Conservation (phyloP, 2,329 filamentous ascomycete species). For the Colletotrichum gigasporum region DNA sequence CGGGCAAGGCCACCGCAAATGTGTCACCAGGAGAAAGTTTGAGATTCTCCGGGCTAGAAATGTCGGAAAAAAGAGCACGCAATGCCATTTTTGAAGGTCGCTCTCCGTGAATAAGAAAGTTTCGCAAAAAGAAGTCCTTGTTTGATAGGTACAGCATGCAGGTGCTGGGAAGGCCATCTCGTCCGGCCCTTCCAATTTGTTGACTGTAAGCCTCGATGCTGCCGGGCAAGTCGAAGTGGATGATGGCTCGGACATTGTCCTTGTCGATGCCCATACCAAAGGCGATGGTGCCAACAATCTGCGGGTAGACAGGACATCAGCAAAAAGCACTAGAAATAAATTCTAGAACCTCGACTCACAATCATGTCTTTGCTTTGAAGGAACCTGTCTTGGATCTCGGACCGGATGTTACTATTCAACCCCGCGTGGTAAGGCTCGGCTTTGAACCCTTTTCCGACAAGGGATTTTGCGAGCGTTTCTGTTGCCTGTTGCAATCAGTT, state of each 20-base stretch:
- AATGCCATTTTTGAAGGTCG: slow-evolving; percentile 63
- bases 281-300: slow-evolving; percentile 64
- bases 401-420: slow-evolving; percentile 55
- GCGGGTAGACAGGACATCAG: not conserved
- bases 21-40: slow-evolving; percentile 48
- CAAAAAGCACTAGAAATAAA: not conserved
- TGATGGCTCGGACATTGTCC: slow-evolving; percentile 60
- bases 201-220: slow-evolving; percentile 67
- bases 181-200: slow-evolving; percentile 64
- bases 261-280: slow-evolving; percentile 72
- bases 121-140: slow-evolving; percentile 66
- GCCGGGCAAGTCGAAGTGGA: slow-evolving; percentile 61
- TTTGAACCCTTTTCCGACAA: slow-evolving; percentile 49
- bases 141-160: slow-evolving; percentile 68
- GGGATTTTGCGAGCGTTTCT: slow-evolving; percentile 49
- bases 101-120: slow-evolving; percentile 69
- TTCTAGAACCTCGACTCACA: slow-evolving; percentile 24
- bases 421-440: slow-evolving; percentile 61
- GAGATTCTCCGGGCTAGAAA: slow-evolving; percentile 52
- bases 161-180: slow-evolving; percentile 60
- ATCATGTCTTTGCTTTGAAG: slow-evolving; percentile 54
- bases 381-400: slow-evolving; percentile 59
- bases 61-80: slow-evolving; percentile 55
- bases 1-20: slow-evolving; percentile 55
- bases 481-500: slow-evolving; percentile 47